Percentiles rank a stretch among this genome's conserved stretches.
Evolutionary conservation across 768 basidiomycete species (phyloP).

Genomic region (Auricularia heimuer): DNA sequence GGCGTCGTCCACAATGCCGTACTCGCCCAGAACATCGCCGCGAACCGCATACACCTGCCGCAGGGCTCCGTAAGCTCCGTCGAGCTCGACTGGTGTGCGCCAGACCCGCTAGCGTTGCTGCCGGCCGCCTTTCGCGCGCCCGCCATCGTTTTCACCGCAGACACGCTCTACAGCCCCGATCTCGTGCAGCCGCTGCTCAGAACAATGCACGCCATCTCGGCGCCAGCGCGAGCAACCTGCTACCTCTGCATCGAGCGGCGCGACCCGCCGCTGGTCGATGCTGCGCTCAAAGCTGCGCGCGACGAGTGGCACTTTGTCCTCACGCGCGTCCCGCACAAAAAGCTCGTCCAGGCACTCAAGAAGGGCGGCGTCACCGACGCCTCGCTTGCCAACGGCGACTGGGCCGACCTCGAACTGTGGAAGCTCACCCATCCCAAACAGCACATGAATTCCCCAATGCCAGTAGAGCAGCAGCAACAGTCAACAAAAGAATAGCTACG

Average conservation of each 20-base stretch:
- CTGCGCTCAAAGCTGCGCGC: conserved; percentile 46
- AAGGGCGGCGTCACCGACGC: conserved; percentile 51
- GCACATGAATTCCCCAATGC: neutral
- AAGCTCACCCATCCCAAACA: conserved; percentile 26
- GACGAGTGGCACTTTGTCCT: conserved; percentile 46
- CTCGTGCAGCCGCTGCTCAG: conserved; percentile 63
- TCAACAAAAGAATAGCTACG: neutral
- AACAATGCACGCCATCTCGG: conserved; percentile 47
- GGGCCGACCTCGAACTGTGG: conserved; percentile 81
- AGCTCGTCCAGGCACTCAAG: conserved; percentile 50
- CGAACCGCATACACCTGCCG: conserved; percentile 30
- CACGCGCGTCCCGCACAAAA: conserved; percentile 47
- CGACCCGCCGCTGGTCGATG: conserved; percentile 56
- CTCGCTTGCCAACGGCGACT: conserved; percentile 38
- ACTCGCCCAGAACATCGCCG: conserved; percentile 48
- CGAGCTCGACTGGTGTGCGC: conserved; percentile 60
- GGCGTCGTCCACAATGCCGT: conserved; percentile 52
- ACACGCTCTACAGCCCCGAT: conserved; percentile 61
- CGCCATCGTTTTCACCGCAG: conserved; percentile 71
- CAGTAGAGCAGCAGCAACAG: neutral
- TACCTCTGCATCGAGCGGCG: conserved; percentile 68
- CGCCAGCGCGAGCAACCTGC: conserved; percentile 14
- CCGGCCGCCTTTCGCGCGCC: conserved; percentile 34
- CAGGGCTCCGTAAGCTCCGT: conserved; percentile 43
- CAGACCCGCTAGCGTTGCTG: conserved; percentile 14